These are phyloP conservation scores for Mycena maculata DNA, from an alignment of 768 basidiomycete species.

Conservation along the genomic window DNA sequence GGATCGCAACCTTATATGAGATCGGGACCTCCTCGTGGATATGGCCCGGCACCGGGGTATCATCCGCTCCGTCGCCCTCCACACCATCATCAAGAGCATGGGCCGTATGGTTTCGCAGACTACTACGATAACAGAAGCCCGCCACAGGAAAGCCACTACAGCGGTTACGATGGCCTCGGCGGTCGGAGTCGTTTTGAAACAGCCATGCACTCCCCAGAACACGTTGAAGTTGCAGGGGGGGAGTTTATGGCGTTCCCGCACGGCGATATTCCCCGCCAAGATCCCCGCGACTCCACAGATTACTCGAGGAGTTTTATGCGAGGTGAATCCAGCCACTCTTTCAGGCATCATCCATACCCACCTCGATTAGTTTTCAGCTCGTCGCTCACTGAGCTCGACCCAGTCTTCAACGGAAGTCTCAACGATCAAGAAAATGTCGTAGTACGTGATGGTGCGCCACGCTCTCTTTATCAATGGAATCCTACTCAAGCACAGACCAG, in stretches of 20 bases:
- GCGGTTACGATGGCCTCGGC: not conserved
- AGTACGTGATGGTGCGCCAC: slow-evolving; percentile 2
- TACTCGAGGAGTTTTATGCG: not conserved
- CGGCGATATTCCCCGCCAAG: too few species aligned
- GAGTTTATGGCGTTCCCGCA: not conserved
- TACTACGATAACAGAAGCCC: slow-evolving; percentile 12
- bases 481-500: slow-evolving; percentile 2
- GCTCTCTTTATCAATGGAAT: not conserved
- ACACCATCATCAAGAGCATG: slow-evolving; percentile 16
- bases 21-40: slow-evolving; percentile 14
- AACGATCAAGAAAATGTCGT: not conserved
- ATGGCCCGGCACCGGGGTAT: too few species aligned
- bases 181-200: slow-evolving; percentile 9
- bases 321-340: slow-evolving; percentile 2
- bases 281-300: too few species aligned
- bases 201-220: not conserved
- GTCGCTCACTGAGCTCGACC: not conserved
- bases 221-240: slow-evolving; percentile 19
- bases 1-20: too few species aligned
- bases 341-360: not conserved
- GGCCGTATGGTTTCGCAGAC: slow-evolving; percentile 10
- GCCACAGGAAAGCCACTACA: not conserved
- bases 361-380: not conserved
- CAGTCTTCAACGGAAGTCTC: not conserved
- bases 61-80: slow-evolving; percentile 10